Percentiles rank a stretch among this genome's conserved stretches.
phyloP scores from a whole-genome alignment of 148 eudicot species.

The Vaccinium myrtillus region DNA sequence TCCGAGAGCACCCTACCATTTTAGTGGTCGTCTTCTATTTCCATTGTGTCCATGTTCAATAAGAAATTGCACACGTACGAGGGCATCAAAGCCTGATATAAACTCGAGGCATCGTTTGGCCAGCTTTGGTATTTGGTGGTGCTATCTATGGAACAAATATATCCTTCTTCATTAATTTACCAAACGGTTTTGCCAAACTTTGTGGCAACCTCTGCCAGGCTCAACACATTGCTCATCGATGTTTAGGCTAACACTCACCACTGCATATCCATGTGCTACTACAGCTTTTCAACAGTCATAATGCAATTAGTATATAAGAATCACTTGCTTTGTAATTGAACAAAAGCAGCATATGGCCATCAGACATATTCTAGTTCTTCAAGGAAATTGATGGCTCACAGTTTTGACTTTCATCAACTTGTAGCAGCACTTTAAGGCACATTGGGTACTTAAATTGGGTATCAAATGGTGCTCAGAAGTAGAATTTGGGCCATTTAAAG shows the following conservation, averaged over 20 bases:
- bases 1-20: neutral
- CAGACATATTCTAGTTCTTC: neutral
- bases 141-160: neutral
- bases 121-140: neutral
- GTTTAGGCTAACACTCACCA: neutral
- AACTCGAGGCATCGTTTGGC: neutral
- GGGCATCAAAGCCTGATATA: neutral
- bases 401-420: neutral
- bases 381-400: neutral
- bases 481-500: neutral
- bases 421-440: neutral
- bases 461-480: neutral
- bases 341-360: neutral
- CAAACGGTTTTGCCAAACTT: neutral
- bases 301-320: neutral
- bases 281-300: neutral
- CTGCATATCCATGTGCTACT: neutral
- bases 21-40: neutral
- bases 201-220: neutral
- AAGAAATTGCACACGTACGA: neutral
- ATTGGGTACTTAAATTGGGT: neutral
- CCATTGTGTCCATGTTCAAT: neutral
- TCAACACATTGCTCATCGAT: neutral
- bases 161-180: neutral
- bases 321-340: neutral